A percentile compares a stretch with the other conserved stretches of the same genome.
phyloP scores from a whole-genome alignment of 768 basidiomycete species.

The Xanthoconium purpureum region DNA sequence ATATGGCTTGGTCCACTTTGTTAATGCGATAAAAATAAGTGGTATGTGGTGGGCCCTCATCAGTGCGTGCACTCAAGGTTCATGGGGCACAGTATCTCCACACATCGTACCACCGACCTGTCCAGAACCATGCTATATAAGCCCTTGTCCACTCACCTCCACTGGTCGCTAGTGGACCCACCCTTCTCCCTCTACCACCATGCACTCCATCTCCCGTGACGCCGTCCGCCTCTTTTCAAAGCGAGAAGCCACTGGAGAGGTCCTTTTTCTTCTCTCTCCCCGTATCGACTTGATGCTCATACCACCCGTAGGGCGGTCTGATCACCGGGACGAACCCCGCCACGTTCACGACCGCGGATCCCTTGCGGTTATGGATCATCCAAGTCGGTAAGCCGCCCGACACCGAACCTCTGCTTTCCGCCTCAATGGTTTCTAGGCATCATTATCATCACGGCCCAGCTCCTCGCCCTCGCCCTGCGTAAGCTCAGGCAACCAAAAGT shows the following conservation, averaged over 20 bases:
- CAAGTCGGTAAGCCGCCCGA: constrained; percentile 58
- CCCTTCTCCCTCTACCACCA: background rate
- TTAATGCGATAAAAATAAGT: too few species aligned
- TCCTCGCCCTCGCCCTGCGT: constrained; percentile 69
- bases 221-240: background rate
- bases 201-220: constrained; percentile 21
- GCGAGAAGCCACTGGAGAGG: constrained; percentile 26
- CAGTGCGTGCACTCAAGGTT: too few species aligned
- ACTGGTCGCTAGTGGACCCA: background rate
- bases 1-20: background rate
- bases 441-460: constrained; percentile 76
- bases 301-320: constrained; percentile 59
- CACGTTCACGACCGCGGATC: constrained; percentile 60
- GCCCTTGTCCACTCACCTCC: background rate
- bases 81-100: too few species aligned
- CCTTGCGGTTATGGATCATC: constrained; percentile 73
- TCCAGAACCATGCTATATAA: background rate
- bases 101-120: too few species aligned
- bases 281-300: constrained; percentile 1
- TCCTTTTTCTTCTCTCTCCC: background rate
- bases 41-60: too few species aligned
- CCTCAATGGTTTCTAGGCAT: constrained; percentile 47
- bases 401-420: background rate
- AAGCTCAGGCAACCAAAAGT: constrained; percentile 83
- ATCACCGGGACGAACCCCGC: constrained; percentile 74